A percentile compares a stretch with the other conserved stretches of the same genome.
phyloP scores from a whole-genome alignment of 495 filamentous ascomycete species.

The Neurospora terricola region DNA sequence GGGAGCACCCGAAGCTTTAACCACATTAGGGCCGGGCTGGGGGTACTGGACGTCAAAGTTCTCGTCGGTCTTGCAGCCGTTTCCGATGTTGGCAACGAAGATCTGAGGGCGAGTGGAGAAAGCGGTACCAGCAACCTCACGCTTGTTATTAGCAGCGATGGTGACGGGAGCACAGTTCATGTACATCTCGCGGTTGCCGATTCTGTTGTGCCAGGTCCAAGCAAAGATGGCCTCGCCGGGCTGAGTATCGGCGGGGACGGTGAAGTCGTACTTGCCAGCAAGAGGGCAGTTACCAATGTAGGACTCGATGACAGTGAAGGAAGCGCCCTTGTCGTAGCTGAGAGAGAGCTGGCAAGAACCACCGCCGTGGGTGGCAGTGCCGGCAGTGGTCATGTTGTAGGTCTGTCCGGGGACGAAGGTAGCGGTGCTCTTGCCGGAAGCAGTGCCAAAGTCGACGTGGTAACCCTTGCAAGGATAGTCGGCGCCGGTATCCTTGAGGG shows the following conservation, averaged over 20 bases:
- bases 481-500: constrained; percentile 36
- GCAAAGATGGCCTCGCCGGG: constrained; percentile 51
- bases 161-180: constrained; percentile 55
- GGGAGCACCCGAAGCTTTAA: constrained; percentile 18
- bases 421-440: constrained; percentile 34
- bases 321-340: constrained; percentile 50
- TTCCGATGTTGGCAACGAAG: constrained; percentile 49
- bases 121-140: constrained; percentile 18
- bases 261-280: constrained; percentile 46
- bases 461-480: constrained; percentile 64
- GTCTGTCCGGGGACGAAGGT: constrained; percentile 45
- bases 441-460: constrained; percentile 39
- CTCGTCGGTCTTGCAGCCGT: constrained; percentile 44
- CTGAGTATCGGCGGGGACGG: constrained; percentile 51
- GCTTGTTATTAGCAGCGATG: constrained; percentile 36
- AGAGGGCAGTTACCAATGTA: constrained; percentile 54
- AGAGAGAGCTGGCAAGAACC: constrained; percentile 57
- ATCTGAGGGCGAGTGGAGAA: constrained; percentile 46
- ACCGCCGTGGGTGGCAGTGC: constrained; percentile 50
- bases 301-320: constrained; percentile 56
- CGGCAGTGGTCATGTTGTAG: constrained; percentile 49
- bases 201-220: constrained; percentile 56
- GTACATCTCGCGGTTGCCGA: constrained; percentile 62
- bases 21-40: constrained; percentile 59
- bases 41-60: constrained; percentile 53